Base-by-base conservation (phyloP, 2,329 filamentous ascomycete species). In the Claviceps capensis region DNA sequence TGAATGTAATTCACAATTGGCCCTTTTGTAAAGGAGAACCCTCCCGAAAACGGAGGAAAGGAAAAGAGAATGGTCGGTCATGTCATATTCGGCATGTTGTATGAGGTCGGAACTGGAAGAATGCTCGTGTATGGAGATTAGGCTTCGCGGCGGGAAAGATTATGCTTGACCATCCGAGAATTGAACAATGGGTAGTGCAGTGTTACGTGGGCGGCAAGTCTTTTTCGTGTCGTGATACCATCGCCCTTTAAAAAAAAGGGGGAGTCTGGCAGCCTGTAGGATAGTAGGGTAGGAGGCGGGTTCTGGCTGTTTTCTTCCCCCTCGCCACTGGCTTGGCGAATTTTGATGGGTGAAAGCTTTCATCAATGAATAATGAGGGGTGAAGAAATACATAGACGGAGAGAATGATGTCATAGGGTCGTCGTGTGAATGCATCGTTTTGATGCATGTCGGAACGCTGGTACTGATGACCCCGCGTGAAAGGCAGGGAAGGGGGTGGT, bases 161-260 rank as follows among this genome's bases (percentile, higher is more conserved):
- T 49, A 42, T 49, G 47, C 47, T 42, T 36, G 47, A 36, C 47
- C 47, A 49, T 49, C 34, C 48, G 48, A 49, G 38, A 8, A 43
- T 9, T 14, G 42, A 23, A 36, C 11, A 40, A n/a, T 13, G 40
- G 9, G 48, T 49, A 17, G 23, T 49, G 17, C 48, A 44, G 48
- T 49, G 38, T 17, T 40, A 49, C 48, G 48, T 49, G 47, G 23
- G 48, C 40, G 40, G 48, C 26, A 43, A 38, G 41, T 22, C 13
- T 49, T 40, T 26, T n/a, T 34, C 22, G 43, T 44, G 38, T n/a
- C n/a, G 48, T 49, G 40, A 34, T 17, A 49, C 48, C n/a, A 9
- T 44, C 14, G 13, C 19, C 42, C 5, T 14, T 7, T 3, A 13
- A 6, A 6, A 22, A 19, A 22, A 13, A 14, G 17, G 17, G 17